These are phyloP conservation scores for Gonapodya prolifera DNA, from an alignment of 192 early-diverging fungal genomes.

Conservation along the genomic window DNA sequence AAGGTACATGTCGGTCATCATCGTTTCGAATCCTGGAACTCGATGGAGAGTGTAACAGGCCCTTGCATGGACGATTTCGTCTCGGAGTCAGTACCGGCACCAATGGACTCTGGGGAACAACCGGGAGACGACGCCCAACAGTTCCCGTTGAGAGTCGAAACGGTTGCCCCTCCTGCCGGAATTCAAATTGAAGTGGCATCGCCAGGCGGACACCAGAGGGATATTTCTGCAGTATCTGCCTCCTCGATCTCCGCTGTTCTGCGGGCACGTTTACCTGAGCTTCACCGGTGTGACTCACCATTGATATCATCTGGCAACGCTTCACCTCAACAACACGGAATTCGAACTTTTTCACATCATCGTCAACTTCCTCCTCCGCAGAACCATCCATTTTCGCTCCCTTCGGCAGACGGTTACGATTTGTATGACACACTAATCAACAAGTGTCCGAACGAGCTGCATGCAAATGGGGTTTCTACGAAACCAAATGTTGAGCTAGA, in stretches of 20 bases:
- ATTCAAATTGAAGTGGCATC: not conserved
- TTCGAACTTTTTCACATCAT: not conserved
- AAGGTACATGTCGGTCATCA: not conserved
- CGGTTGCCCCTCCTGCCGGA: too few species aligned
- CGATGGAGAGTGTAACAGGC: not conserved
- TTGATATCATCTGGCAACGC: not conserved
- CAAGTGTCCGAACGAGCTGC: too few species aligned
- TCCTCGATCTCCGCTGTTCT: not conserved
- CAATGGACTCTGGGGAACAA: too few species aligned
- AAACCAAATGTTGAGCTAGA: not conserved
- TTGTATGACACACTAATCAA: not conserved
- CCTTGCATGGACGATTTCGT: not conserved
- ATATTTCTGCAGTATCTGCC: too few species aligned
- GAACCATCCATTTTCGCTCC: not conserved
- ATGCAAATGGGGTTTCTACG: not conserved
- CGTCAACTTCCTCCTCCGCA: not conserved
- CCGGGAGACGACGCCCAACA: too few species aligned
- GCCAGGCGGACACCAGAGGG: not conserved
- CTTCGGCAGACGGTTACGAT: not conserved
- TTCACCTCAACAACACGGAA: not conserved
- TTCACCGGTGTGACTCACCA: not conserved
- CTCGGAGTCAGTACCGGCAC: not conserved
- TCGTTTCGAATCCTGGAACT: not conserved
- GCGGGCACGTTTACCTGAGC: not conserved
- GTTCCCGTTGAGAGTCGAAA: too few species aligned